Evolutionary conservation across 768 basidiomycete genomes (phyloP).

Genomic region (Polyporus arcularius): DNA sequence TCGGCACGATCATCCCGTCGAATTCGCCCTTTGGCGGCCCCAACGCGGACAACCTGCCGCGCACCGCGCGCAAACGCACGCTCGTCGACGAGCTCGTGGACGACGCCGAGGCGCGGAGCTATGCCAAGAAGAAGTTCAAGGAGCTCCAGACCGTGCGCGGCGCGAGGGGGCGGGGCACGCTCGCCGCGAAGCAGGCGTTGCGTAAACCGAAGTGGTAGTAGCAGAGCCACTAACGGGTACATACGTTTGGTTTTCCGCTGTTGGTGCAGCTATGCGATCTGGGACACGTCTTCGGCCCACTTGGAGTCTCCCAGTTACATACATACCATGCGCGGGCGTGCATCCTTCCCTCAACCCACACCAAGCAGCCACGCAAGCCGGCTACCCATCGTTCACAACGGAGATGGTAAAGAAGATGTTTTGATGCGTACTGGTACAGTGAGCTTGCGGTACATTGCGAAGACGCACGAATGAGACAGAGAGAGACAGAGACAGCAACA

Average conservation of each 20-base stretch:
- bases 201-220: slow-evolving; percentile 69
- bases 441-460: slow-evolving; percentile 6
- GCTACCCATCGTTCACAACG: neutral
- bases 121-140: slow-evolving; percentile 90
- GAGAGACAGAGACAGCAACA: neutral
- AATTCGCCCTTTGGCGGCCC: slow-evolving; percentile 71
- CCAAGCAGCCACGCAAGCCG: too few relatives aligned
- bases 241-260: too few relatives aligned
- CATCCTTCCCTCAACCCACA: too few relatives aligned
- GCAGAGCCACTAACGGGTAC: too few relatives aligned
- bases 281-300: too few relatives aligned
- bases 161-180: slow-evolving; percentile 68
- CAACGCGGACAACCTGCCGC: slow-evolving; percentile 69
- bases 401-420: neutral
- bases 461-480: neutral
- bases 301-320: too few relatives aligned
- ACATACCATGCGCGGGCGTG: too few relatives aligned
- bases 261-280: too few relatives aligned
- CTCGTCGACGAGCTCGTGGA: slow-evolving; percentile 88
- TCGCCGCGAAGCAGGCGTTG: slow-evolving; percentile 62
- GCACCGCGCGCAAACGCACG: slow-evolving; percentile 73
- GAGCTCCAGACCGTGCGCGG: slow-evolving; percentile 71
- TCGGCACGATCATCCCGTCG: slow-evolving; percentile 77
- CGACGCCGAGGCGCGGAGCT: slow-evolving; percentile 82
- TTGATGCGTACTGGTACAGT: slow-evolving; percentile 14